Evolutionary conservation across 2,329 filamentous ascomycete species (phyloP), one percentile per base, ranked within the genome.

Genomic region (Phialophora macrospora): DNA sequence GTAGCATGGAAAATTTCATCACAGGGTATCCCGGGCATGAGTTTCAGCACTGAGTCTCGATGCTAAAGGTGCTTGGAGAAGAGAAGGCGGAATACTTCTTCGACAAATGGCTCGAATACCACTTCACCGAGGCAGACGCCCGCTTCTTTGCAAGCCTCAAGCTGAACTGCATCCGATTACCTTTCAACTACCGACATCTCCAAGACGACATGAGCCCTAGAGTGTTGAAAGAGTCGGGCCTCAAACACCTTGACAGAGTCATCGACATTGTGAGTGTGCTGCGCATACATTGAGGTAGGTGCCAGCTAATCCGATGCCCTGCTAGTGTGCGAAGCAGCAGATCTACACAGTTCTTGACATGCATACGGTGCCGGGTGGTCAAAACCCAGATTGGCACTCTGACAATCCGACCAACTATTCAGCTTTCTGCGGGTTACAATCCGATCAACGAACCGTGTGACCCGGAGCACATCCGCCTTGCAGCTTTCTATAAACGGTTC

Each of bases 81-180:
- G 81, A 87, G 55, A 87, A 86, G 71, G 82, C 83, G 56, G 79
- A 85, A 3, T 87, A 82, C 77, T 88, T 87, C 75, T 88, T 88
- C 66, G 84, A 87, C 68, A 82, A 80, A 67, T 82, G 82, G 70
- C 74, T 86, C 0, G 78, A 85, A 60, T 82, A 87, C 70, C 87
- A 87, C 78, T 88, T 87, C 74, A 84, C 82, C 6, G 83, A 85
- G 14, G 78, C 79, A 0, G 86, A 88, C 66, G 85, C 86, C 24
- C 80, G 81, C 26, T 87, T 86, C 74, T 85, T 86, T 68, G 81
- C 83, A 0, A 82, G 78, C 0, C 72, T 85, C 2, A 83, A 83
- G 0, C 75, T 88, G 22, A 87, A 87, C 72, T 87, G 84, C 71
- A 77, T 87, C 2, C 81, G 85, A 0, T 74, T 88, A 1, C 85